Conservation (phyloP, 345 rosid species). For the Pseudoturritis turrita region DNA sequence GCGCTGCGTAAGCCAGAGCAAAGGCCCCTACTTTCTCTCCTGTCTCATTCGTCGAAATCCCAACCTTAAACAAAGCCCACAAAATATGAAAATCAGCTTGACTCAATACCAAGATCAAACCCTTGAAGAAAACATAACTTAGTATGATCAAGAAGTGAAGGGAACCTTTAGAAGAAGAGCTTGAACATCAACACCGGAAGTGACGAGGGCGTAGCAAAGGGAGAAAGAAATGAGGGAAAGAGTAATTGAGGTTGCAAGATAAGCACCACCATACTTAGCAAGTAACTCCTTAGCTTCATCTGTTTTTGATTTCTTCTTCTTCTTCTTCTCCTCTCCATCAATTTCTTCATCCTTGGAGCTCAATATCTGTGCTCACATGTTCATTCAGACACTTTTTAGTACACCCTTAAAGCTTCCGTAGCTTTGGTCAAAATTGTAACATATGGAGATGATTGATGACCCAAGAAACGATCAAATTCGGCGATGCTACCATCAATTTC, state of each 20-base stretch:
- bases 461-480: background rate
- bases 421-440: background rate
- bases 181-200: constrained; percentile 74
- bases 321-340: constrained; percentile 40
- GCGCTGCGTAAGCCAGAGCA: constrained; percentile 89
- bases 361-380: constrained; percentile 45
- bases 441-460: background rate
- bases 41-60: constrained; percentile 58
- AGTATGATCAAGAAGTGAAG: background rate
- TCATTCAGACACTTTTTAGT: background rate
- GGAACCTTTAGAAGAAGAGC: constrained; percentile 64
- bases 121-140: background rate
- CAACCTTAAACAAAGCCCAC: constrained; percentile 44
- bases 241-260: constrained; percentile 85
- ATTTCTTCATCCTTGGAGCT: constrained; percentile 59
- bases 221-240: constrained; percentile 82
- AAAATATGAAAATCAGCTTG: background rate
- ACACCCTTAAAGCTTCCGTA: background rate
- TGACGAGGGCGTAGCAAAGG: constrained; percentile 63
- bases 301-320: constrained; percentile 55
- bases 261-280: constrained; percentile 90
- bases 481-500: background rate
- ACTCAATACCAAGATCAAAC: background rate
- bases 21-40: constrained; percentile 86
- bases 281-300: constrained; percentile 81